These are phyloP conservation scores for Globisporangium nagaii DNA, from an alignment of 352 stramenopile genomes.

Conservation along the genomic window DNA sequence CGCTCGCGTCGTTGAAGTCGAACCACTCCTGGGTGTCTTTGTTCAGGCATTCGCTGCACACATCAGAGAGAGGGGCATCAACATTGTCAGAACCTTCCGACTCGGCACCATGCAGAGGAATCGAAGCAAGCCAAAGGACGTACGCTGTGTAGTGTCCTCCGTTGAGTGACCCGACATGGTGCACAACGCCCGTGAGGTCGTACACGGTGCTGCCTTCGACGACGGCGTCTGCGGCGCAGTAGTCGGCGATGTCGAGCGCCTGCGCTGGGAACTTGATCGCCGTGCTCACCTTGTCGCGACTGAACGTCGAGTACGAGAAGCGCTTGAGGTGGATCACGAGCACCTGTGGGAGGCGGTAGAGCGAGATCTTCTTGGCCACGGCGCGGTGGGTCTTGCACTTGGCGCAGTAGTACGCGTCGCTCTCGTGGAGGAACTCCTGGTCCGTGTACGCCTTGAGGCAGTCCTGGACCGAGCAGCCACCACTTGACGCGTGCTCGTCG, in stretches of 20 bases:
- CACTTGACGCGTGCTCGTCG: neutral
- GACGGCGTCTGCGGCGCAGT: conserved; percentile 57
- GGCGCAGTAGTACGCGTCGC: conserved; percentile 65
- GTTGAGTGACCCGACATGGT: conserved; percentile 75
- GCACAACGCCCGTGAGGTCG: conserved; percentile 70
- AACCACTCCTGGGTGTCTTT: conserved; percentile 68
- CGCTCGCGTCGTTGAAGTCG: conserved; percentile 71
- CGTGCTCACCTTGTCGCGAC: conserved; percentile 71
- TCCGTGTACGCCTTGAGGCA: conserved; percentile 72
- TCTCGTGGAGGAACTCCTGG: conserved; percentile 53
- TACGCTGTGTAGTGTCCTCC: conserved; percentile 85
- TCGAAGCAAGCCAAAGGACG: conserved; percentile 5
- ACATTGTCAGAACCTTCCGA: too few species aligned
- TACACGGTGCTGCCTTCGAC: conserved; percentile 68
- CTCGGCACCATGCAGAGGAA: neutral
- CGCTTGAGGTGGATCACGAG: conserved; percentile 89
- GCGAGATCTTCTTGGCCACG: conserved; percentile 68
- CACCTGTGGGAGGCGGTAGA: conserved; percentile 74
- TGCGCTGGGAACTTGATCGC: conserved; percentile 54
- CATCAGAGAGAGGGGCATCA: neutral
- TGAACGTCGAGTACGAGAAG: conserved; percentile 79
- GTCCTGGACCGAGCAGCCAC: conserved; percentile 49
- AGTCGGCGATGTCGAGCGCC: conserved; percentile 63
- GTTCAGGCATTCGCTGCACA: conserved; percentile 59
- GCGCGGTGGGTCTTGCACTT: conserved; percentile 71